These are phyloP conservation scores for Candida schatavii DNA, from an alignment of 805 yeast species.

Conservation along the genomic window DNA sequence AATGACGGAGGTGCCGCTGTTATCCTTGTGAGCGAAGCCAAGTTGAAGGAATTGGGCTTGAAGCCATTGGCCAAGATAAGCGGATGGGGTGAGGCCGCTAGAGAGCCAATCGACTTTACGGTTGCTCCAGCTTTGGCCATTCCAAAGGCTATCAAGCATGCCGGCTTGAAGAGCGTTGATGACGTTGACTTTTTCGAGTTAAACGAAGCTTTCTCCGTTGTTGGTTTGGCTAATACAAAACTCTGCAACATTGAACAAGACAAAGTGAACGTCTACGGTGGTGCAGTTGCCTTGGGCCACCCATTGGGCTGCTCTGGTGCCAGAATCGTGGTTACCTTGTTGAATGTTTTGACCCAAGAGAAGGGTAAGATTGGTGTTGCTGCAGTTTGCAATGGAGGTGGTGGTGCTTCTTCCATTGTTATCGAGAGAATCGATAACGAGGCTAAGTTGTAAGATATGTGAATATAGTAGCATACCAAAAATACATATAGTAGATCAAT, in stretches of 20 bases:
- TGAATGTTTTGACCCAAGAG: slow-evolving; percentile 81
- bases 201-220: slow-evolving; percentile 97
- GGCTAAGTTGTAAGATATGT: slow-evolving; percentile 28
- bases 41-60: slow-evolving; percentile 80
- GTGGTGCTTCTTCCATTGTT: slow-evolving; percentile 94
- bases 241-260: slow-evolving; percentile 57
- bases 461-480: neutral
- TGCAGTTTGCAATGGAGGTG: slow-evolving; percentile 99
- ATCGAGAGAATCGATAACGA: slow-evolving; percentile 59
- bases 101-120: slow-evolving; percentile 91
- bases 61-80: slow-evolving; percentile 85
- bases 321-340: slow-evolving; percentile 82
- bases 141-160: slow-evolving; percentile 93
- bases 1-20: slow-evolving; percentile 99
- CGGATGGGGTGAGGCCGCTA: slow-evolving; percentile 99
- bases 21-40: slow-evolving; percentile 77
- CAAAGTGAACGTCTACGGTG: slow-evolving; percentile 87
- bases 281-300: slow-evolving; percentile 94
- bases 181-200: slow-evolving; percentile 90
- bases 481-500: too few relatives aligned
- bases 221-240: slow-evolving; percentile 86
- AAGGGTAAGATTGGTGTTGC: slow-evolving; percentile 82
- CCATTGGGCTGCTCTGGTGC: slow-evolving; percentile 98
- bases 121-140: slow-evolving; percentile 93
- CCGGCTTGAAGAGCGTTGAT: slow-evolving; percentile 46